These are phyloP conservation scores for Kuraishia capsulata DNA, from an alignment of 805 yeast genomes.

Conservation along the genomic window DNA sequence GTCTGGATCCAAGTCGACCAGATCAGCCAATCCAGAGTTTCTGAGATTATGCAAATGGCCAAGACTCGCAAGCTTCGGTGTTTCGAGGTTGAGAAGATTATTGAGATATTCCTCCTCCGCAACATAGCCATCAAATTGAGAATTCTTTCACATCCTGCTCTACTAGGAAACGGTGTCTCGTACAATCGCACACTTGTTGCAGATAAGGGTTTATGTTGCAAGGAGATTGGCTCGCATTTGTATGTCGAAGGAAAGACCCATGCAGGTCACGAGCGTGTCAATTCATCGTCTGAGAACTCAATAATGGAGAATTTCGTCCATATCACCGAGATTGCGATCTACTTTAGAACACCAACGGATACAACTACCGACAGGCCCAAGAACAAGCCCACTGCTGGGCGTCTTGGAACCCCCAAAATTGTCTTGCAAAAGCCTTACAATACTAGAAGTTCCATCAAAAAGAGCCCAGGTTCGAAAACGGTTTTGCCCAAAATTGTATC, in stretches of 20 bases:
- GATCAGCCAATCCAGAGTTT: background rate
- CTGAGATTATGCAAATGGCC: background rate
- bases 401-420: too few species aligned
- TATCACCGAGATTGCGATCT: conserved; percentile 14
- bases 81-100: background rate
- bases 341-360: conserved; percentile 14
- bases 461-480: background rate
- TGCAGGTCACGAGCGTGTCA: conserved; percentile 16
- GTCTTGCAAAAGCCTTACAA: background rate
- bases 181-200: too few species aligned
- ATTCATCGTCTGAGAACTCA: conserved; percentile 9
- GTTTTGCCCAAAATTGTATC: background rate
- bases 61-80: background rate
- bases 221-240: conserved; percentile 7
- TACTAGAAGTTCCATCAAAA: background rate
- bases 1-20: background rate
- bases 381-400: background rate
- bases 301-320: conserved; percentile 12
- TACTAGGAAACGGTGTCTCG: background rate
- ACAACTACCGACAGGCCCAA: conserved; percentile 3
- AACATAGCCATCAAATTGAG: background rate
- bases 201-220: background rate
- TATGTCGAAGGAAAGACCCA: conserved; percentile 15
- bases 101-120: background rate
- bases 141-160: background rate